Evolutionary conservation across 2,329 filamentous ascomycete genomes (phyloP), one percentile per base, ranked within the genome.

Genomic region (Onygena corvina): DNA sequence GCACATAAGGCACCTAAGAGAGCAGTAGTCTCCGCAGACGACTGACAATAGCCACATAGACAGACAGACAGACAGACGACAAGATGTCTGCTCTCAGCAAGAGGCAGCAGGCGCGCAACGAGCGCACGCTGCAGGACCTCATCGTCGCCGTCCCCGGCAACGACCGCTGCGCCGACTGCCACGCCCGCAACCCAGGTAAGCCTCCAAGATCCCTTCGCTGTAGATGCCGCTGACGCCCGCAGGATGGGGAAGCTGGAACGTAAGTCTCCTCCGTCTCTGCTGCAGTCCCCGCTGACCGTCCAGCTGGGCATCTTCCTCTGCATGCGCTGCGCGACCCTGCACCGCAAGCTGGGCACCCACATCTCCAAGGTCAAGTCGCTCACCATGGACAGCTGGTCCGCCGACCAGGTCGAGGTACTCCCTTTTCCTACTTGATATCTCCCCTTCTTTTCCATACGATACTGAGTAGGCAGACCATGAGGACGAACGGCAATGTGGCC

Each of bases 321-420:
- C 71, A 93, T 98, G 85, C 86, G 92, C 64, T 98, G 92, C 74
- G 92, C 89, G 48, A 79, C 88, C 49, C 78, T 96, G 61, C 92
- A 98, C 72, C 86, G 92, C 62, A 96, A 96, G 70, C 75, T 98
- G 61, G 92, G 92, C 53, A 96, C 92, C 34, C 92, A 98, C 67
- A 87, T 98, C 55, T 95, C 89, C 57, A 98, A 98, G 67, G 88
- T 98, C 72, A 98, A 98, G 69, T 96, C 89, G 31, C 69, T 98
- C 70, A 96, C 85, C 67, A 96, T 98, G 89, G 92, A 98, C 69
- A 92, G 84, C 58, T 98, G 92, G 92, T 81, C 85, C 45, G 83
- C 83, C 61, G 92, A 96, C 53, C 92, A 98, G 70, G 89, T 98
- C 55, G 92, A 98, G 70, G 89, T 94, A 73, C 69, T 68, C 47